Evolutionary conservation across 768 basidiomycete species (phyloP).

Genomic region (Amanita thiersii): DNA sequence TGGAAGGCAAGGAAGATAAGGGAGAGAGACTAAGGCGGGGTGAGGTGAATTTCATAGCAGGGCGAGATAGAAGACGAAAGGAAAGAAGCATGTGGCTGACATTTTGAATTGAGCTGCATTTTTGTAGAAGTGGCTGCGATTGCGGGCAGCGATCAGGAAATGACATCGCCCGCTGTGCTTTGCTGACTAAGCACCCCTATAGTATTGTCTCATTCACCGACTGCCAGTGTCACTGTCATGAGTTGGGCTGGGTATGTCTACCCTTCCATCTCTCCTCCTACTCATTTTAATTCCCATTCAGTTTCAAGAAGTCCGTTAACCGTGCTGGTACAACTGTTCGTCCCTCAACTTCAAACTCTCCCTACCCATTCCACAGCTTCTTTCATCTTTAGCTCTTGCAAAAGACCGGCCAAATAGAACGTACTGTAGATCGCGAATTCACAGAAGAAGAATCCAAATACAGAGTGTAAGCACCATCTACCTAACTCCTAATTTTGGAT

Average conservation of each 20-base stretch:
- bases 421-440: slow-evolving; percentile 92
- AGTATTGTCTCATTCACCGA: neutral
- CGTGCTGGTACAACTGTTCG: slow-evolving; percentile 84
- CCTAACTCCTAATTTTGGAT: neutral
- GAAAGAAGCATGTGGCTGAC: too few relatives aligned
- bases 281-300: slow-evolving; percentile 19
- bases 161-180: neutral
- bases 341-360: slow-evolving; percentile 9
- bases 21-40: too few relatives aligned
- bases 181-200: slow-evolving; percentile 9
- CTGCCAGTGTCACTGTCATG: slow-evolving; percentile 22
- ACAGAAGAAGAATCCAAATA: slow-evolving; percentile 88
- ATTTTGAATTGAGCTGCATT: too few relatives aligned
- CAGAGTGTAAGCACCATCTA: slow-evolving; percentile 55
- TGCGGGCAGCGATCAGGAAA: too few relatives aligned
- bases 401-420: slow-evolving; percentile 97
- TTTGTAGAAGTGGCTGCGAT: too few relatives aligned
- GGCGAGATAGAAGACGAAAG: too few relatives aligned
- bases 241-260: slow-evolving; percentile 47
- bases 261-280: neutral
- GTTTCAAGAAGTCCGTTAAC: slow-evolving; percentile 92
- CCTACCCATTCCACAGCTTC: slow-evolving; percentile 12
- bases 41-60: too few relatives aligned
- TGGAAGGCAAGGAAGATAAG: too few relatives aligned
- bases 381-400: slow-evolving; percentile 63